Percentiles rank a stretch among this genome's conserved stretches.
Conservation (phyloP, 1,139 yeast genomes). For the Nakaseomyces bracarensis region DNA sequence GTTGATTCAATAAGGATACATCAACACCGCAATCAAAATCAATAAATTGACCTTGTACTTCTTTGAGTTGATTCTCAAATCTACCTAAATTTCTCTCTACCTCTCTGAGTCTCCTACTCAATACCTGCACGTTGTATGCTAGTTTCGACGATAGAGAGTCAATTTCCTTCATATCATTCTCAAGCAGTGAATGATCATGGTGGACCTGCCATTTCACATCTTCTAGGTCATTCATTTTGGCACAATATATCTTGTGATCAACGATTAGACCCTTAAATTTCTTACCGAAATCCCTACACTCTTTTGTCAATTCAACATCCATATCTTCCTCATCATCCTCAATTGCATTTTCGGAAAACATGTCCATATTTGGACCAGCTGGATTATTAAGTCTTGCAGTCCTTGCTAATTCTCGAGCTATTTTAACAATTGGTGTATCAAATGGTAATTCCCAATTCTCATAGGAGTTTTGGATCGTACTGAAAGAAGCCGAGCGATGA, state of each 20-base stretch:
- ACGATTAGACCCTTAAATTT: slow-evolving; percentile 3
- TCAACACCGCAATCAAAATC: slow-evolving; percentile 5
- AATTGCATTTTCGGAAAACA: slow-evolving; percentile 2
- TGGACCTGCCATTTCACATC: slow-evolving; percentile 11
- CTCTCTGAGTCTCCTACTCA: slow-evolving; percentile 7
- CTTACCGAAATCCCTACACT: slow-evolving; percentile 8
- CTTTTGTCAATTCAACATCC: slow-evolving; percentile 22
- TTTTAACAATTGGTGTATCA: slow-evolving; percentile 26
- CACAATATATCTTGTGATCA: slow-evolving; percentile 3
- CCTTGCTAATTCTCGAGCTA: slow-evolving; percentile 28
- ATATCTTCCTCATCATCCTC: slow-evolving; percentile 13
- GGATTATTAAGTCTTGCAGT: slow-evolving; percentile 5
- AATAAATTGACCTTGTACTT: slow-evolving; percentile 2
- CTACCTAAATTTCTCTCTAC: slow-evolving; percentile 6
- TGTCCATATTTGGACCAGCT: background rate
- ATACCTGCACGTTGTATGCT: slow-evolving; percentile 2
- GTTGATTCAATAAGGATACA: background rate
- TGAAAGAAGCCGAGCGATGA: background rate
- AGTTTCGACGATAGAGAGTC: slow-evolving; percentile 6
- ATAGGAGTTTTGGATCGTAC: slow-evolving; percentile 35
- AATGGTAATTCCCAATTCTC: slow-evolving; percentile 32
- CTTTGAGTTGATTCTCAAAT: slow-evolving; percentile 5
- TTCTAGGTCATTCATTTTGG: slow-evolving; percentile 10
- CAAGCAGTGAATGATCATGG: slow-evolving; percentile 33
- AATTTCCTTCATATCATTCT: slow-evolving; percentile 23